A percentile compares a stretch with the other conserved stretches of the same genome.
Evolutionary conservation across 2,329 filamentous ascomycete species (phyloP).

Genomic region (Zopfia rhizophila): DNA sequence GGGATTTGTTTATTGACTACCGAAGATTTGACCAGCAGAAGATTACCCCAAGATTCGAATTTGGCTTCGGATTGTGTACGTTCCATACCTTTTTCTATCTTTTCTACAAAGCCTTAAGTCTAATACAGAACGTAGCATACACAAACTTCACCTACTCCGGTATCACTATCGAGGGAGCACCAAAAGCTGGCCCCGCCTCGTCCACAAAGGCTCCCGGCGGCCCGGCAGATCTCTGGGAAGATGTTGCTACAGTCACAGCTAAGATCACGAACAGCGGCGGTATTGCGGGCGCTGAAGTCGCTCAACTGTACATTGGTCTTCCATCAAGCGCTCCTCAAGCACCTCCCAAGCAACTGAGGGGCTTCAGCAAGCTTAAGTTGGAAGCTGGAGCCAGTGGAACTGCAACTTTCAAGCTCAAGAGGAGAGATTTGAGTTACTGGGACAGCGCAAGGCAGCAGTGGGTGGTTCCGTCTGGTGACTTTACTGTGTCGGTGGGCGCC

Average conservation of each 20-base stretch:
- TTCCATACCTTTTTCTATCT: not conserved
- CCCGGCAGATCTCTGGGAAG: slow-evolving; percentile 44
- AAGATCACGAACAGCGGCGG: slow-evolving; percentile 49
- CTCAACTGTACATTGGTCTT: slow-evolving; percentile 51
- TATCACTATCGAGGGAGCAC: slow-evolving; percentile 36
- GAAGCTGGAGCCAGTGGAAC: slow-evolving; percentile 40
- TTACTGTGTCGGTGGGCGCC: slow-evolving; percentile 43
- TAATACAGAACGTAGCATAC: slow-evolving; percentile 41
- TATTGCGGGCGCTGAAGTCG: slow-evolving; percentile 49
- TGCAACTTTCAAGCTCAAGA: slow-evolving; percentile 46
- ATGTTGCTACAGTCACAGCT: slow-evolving; percentile 46
- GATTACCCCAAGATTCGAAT: slow-evolving; percentile 55
- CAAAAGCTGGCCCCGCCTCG: slow-evolving; percentile 36
- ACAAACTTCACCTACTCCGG: slow-evolving; percentile 54
- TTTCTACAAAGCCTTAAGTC: not conserved
- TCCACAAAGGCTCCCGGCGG: slow-evolving; percentile 39
- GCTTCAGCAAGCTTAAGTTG: slow-evolving; percentile 49
- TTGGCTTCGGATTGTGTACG: slow-evolving; percentile 57
- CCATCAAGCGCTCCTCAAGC: slow-evolving; percentile 38
- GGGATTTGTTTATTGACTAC: slow-evolving; percentile 59
- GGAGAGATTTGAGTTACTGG: slow-evolving; percentile 52
- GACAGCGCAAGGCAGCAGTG: slow-evolving; percentile 45
- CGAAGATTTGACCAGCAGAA: slow-evolving; percentile 54
- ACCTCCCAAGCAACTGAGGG: slow-evolving; percentile 49
- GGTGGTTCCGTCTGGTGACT: slow-evolving; percentile 47